Percentiles rank a stretch among this genome's conserved stretches.
Conservation (phyloP, 495 filamentous ascomycete species). For the Amphirosellinia nigrospora region DNA sequence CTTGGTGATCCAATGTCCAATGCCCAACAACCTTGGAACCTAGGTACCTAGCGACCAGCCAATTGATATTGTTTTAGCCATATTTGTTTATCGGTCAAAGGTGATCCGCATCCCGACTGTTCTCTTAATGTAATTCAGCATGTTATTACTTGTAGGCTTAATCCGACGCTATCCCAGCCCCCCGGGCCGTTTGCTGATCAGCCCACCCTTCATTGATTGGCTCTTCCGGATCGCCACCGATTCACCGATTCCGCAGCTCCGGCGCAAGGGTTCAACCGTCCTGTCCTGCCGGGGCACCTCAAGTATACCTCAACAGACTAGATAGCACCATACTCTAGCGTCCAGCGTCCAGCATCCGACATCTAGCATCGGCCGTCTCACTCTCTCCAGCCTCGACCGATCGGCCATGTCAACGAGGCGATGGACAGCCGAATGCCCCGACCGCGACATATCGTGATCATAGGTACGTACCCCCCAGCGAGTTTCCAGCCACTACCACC, state of each 20-base stretch:
- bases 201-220: constrained; percentile 11
- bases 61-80: neutral
- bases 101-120: no score
- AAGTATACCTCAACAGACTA: neutral
- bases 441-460: constrained; percentile 69
- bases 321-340: neutral
- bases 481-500: constrained; percentile 2
- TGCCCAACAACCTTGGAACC: no score
- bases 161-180: neutral
- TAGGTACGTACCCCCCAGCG: constrained; percentile 59
- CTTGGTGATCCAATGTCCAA: no score
- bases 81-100: neutral
- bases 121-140: no score
- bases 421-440: constrained; percentile 41
- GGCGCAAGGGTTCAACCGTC: neutral
- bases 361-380: neutral
- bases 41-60: no score
- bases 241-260: neutral
- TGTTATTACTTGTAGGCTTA: neutral
- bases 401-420: constrained; percentile 40
- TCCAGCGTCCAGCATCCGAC: no score
- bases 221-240: neutral
- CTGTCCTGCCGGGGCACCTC: neutral
- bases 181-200: neutral
- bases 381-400: constrained; percentile 5